Evolutionary conservation across 495 filamentous ascomycete species (phyloP).

Genomic region (Penicillium cinerascens): DNA sequence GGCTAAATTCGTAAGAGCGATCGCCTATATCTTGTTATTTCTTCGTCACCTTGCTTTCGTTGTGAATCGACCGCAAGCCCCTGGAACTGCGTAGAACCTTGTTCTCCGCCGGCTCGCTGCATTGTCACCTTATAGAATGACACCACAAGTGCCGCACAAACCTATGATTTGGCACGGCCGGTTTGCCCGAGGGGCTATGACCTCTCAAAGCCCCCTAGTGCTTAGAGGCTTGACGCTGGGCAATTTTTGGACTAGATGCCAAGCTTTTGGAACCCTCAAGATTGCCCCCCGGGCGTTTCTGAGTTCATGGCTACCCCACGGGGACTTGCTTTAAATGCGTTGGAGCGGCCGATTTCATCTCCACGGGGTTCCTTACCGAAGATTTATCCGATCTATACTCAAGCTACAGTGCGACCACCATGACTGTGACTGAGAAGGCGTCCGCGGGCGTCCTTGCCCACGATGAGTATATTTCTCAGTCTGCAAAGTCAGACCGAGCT

Average conservation of each 20-base stretch:
- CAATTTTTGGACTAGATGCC: neutral
- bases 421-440: slow-evolving; percentile 2
- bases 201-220: neutral
- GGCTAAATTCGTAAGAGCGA: neutral
- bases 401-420: neutral
- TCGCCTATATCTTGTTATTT: neutral
- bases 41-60: neutral
- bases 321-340: slow-evolving; percentile 1
- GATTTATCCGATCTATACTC: neutral
- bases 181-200: neutral
- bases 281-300: neutral
- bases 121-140: neutral
- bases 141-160: neutral
- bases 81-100: neutral
- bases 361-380: neutral
- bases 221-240: neutral
- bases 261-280: neutral
- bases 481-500: neutral
- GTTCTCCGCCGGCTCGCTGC: neutral
- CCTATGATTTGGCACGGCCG: neutral
- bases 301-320: neutral
- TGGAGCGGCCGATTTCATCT: slow-evolving; percentile 1
- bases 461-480: slow-evolving; percentile 1
- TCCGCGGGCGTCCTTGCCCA: neutral
- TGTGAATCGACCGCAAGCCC: neutral